These are phyloP conservation scores for Sinapis alba DNA, from an alignment of 441 rosid species.

Conservation along the genomic window DNA sequence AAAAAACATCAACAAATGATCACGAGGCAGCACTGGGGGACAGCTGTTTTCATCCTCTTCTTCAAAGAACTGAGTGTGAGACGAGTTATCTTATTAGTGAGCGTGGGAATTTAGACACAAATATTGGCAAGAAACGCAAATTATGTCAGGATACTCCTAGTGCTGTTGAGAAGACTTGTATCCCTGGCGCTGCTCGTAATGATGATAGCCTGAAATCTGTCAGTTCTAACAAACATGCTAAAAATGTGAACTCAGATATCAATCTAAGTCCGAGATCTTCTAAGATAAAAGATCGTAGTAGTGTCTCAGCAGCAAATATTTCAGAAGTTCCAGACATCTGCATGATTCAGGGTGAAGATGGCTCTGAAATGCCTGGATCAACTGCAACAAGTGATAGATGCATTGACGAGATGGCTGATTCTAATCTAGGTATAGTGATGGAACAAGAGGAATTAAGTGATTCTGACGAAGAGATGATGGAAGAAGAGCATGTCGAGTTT, in stretches of 20 bases:
- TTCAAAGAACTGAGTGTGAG: slow-evolving; percentile 63
- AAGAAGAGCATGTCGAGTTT: slow-evolving; percentile 95
- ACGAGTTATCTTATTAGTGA: slow-evolving; percentile 36
- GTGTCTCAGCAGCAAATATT: slow-evolving; percentile 44
- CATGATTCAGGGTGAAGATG: slow-evolving; percentile 26
- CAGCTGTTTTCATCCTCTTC: slow-evolving; percentile 88
- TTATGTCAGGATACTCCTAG: slow-evolving; percentile 45
- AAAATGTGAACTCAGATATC: slow-evolving; percentile 71
- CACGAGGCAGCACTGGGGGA: slow-evolving; percentile 48
- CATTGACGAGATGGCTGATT: slow-evolving; percentile 53
- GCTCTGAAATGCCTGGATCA: slow-evolving; percentile 42
- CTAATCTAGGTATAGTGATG: slow-evolving; percentile 91
- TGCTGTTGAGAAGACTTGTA: slow-evolving; percentile 44
- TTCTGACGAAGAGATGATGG: slow-evolving; percentile 83
- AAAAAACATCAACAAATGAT: slow-evolving; percentile 50
- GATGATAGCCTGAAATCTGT: slow-evolving; percentile 38
- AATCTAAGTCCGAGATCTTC: slow-evolving; percentile 69
- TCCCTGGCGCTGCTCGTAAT: slow-evolving; percentile 32
- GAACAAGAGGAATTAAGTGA: slow-evolving; percentile 98
- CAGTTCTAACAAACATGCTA: slow-evolving; percentile 48
- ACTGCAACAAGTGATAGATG: slow-evolving; percentile 42
- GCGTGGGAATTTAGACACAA: slow-evolving; percentile 40
- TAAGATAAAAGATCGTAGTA: slow-evolving; percentile 44
- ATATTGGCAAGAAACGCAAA: slow-evolving; percentile 44
- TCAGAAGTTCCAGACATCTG: slow-evolving; percentile 38